Evolutionary conservation across 2,329 filamentous ascomycete species (phyloP).

Genomic region (Metarhizium sp.): DNA sequence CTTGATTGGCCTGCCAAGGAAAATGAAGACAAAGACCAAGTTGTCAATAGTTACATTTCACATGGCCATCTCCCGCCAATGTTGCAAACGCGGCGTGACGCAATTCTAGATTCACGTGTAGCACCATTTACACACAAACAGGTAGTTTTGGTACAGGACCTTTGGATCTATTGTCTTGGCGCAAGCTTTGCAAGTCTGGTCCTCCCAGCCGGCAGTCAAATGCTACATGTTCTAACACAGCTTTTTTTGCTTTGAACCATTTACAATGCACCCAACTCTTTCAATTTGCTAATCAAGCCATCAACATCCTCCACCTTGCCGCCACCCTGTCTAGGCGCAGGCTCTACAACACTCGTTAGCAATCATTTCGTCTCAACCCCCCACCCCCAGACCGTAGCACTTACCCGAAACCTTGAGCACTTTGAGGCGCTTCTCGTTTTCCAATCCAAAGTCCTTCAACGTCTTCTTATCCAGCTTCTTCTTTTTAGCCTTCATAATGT

Average conservation of each 20-base stretch:
- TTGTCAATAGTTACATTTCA: background rate
- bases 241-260: background rate
- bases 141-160: background rate
- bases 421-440: conserved; percentile 69
- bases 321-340: conserved; percentile 77
- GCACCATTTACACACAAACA: background rate
- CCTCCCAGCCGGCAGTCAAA: background rate
- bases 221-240: background rate
- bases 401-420: conserved; percentile 77
- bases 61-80: background rate
- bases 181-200: background rate
- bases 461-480: conserved; percentile 94
- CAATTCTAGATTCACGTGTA: background rate
- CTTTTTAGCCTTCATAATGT: conserved; percentile 99
- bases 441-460: conserved; percentile 70
- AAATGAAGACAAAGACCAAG: background rate
- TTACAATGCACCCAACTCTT: conserved; percentile 88
- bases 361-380: conserved; percentile 1
- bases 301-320: conserved; percentile 97
- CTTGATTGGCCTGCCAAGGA: background rate
- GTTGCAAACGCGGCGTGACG: background rate
- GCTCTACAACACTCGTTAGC: conserved; percentile 48
- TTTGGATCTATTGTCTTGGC: background rate
- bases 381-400: conserved; percentile 19
- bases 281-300: conserved; percentile 85